A percentile compares a stretch with the other conserved stretches of the same genome.
Evolutionary conservation across 768 basidiomycete genomes (phyloP).

Genomic region (Suillus americanus): DNA sequence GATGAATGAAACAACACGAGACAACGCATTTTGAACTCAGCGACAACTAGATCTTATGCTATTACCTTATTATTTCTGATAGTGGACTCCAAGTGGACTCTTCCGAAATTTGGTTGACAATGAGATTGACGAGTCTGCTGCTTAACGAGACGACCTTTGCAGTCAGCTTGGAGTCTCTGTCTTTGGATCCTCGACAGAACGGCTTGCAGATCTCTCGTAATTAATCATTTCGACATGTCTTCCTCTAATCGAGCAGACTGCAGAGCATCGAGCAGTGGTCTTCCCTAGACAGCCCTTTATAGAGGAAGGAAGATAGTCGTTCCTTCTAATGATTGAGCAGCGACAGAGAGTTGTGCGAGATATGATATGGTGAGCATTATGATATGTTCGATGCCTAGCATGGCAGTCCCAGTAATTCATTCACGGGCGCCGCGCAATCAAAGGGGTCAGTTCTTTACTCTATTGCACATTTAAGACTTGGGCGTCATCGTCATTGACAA

Average conservation of each 20-base stretch:
- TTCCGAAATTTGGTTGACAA: neutral
- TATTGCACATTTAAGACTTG: neutral
- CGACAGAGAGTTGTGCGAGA: neutral
- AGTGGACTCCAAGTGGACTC: neutral
- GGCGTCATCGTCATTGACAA: neutral
- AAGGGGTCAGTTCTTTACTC: neutral
- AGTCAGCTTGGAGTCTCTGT: neutral
- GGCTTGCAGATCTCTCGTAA: neutral
- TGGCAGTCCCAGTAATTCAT: neutral
- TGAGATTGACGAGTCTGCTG: neutral
- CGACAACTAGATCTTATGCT: neutral
- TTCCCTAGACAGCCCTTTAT: neutral
- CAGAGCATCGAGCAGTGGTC: neutral
- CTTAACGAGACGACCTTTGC: neutral
- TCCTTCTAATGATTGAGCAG: neutral
- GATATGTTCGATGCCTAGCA: neutral
- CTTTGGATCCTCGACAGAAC: neutral
- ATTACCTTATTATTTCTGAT: too few species aligned
- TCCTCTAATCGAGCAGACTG: neutral
- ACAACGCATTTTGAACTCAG: conserved; percentile 4
- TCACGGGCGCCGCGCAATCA: neutral
- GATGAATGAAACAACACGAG: neutral
- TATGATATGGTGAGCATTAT: neutral
- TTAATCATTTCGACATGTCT: neutral
- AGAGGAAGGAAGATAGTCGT: neutral